Conservation (phyloP, 1,284 basidiomycete species). For the Marasmius oreades region DNA sequence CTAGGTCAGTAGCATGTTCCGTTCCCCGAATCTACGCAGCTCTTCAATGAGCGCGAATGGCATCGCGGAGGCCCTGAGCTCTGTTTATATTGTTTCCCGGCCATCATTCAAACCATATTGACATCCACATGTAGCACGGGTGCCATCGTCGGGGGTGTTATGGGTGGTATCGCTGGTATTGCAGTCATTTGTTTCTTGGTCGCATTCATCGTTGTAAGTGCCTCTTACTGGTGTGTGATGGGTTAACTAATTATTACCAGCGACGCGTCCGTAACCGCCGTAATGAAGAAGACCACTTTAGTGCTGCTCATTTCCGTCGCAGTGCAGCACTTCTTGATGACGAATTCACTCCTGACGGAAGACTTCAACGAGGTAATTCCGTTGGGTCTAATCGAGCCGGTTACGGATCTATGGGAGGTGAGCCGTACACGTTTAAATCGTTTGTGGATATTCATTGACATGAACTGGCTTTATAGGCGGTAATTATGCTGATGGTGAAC, state of each 20-base stretch:
- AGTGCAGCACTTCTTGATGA: background rate
- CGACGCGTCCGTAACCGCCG: background rate
- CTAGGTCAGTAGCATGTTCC: too few relatives aligned
- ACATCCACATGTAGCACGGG: background rate
- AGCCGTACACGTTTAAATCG: background rate
- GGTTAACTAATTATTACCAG: background rate
- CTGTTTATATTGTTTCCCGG: too few relatives aligned
- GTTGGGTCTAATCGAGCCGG: background rate
- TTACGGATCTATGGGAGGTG: background rate
- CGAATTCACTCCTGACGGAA: background rate
- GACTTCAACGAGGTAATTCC: background rate
- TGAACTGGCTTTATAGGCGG: background rate
- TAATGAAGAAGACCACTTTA: slow-evolving; percentile 1
- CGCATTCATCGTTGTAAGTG: slow-evolving; percentile 1
- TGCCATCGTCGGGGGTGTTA: background rate
- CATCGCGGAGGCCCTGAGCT: background rate
- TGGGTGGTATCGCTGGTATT: slow-evolving; percentile 2
- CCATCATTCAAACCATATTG: background rate
- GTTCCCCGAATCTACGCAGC: too few relatives aligned
- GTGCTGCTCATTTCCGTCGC: slow-evolving; percentile 3
- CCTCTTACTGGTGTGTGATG: background rate
- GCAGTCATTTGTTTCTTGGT: background rate
- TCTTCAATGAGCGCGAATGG: background rate
- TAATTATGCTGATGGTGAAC: slow-evolving; percentile 2
- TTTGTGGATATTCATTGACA: too few relatives aligned